Conservation (phyloP, 441 rosid genomes). For the Aleurites moluccanus region DNA sequence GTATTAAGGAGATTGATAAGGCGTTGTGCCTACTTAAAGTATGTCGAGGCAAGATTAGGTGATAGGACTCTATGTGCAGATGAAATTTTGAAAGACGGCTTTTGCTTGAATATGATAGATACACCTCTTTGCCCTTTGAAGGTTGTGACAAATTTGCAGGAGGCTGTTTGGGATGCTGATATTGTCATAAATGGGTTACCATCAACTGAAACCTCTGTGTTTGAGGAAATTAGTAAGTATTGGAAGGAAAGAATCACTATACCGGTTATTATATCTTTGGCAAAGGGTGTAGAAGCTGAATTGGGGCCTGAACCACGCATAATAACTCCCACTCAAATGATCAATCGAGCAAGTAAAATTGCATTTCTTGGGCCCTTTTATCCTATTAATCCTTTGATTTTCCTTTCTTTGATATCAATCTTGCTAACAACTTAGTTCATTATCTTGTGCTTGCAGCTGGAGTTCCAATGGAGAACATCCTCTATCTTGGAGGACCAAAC, state of each 20-base stretch:
- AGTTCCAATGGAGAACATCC: conserved; percentile 69
- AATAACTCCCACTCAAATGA: conserved; percentile 70
- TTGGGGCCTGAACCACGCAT: conserved; percentile 76
- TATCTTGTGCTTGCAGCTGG: conserved; percentile 56
- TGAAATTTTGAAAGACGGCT: conserved; percentile 95
- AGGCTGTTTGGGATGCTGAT: conserved; percentile 99
- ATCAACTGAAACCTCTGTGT: conserved; percentile 82
- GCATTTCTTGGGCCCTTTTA: conserved; percentile 47
- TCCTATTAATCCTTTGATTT: conserved; percentile 58
- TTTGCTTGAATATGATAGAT: conserved; percentile 93
- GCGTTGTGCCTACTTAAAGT: conserved; percentile 92
- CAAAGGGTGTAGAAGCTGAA: conserved; percentile 94
- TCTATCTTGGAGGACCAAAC: conserved; percentile 98
- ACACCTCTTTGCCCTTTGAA: conserved; percentile 91
- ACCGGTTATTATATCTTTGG: conserved; percentile 77
- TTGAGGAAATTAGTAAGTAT: conserved; percentile 79
- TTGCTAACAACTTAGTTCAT: conserved; percentile 3
- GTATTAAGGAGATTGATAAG: conserved; percentile 88
- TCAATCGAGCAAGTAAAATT: conserved; percentile 76
- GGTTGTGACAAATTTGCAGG: conserved; percentile 93
- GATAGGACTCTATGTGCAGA: conserved; percentile 84
- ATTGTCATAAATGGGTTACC: conserved; percentile 94
- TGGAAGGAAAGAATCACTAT: conserved; percentile 85
- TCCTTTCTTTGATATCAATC: neutral
- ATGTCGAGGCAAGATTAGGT: conserved; percentile 94